Evolutionary conservation across 2,329 filamentous ascomycete species (phyloP).

Genomic region (Epichloe gansuensis): DNA sequence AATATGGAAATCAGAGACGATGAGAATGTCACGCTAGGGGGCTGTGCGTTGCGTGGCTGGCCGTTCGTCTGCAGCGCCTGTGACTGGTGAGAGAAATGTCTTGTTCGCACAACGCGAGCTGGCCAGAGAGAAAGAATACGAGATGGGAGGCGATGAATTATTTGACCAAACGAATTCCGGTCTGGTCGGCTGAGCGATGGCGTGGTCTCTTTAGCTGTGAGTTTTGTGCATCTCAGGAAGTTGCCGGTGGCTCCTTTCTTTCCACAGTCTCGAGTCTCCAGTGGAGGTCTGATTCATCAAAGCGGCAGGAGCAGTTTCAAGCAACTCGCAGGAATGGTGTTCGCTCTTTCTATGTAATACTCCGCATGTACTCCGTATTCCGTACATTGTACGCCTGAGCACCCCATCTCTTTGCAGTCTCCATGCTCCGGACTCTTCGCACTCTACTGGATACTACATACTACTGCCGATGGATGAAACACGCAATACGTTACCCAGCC

Average conservation of each 20-base stretch:
- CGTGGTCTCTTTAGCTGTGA: neutral
- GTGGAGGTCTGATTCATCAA: neutral
- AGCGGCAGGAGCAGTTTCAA: neutral
- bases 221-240: neutral
- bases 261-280: neutral
- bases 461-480: neutral
- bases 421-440: neutral
- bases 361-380: neutral
- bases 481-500: neutral
- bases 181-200: neutral
- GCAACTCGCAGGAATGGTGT: neutral
- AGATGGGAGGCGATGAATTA: conserved; percentile 2
- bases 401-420: neutral
- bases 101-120: neutral
- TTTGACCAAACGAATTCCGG: neutral
- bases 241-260: neutral
- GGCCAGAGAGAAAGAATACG: conserved; percentile 5
- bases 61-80: neutral
- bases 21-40: neutral
- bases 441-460: too few species aligned
- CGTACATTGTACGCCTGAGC: neutral
- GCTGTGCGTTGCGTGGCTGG: neutral
- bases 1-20: neutral
- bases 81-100: neutral
- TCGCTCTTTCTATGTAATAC: neutral